Evolutionary conservation across 148 eudicot genomes (phyloP).

Genomic region (Nepenthes gracilis): DNA sequence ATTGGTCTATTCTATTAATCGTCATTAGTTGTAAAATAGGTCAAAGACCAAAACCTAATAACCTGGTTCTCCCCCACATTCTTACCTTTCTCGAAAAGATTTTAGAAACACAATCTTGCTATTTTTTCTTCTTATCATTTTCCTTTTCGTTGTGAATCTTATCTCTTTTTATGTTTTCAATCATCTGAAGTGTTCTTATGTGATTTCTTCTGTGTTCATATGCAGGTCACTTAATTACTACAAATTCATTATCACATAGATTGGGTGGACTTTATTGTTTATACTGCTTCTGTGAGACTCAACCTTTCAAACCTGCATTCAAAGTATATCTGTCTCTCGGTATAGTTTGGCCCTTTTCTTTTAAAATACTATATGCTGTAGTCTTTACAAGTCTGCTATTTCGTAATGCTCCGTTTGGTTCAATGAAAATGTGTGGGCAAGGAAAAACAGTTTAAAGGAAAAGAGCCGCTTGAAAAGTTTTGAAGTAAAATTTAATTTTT

Average conservation of each 20-base stretch:
- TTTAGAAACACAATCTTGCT: too few species aligned
- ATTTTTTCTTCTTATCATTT: not conserved
- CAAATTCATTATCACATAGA: conserved; percentile 38
- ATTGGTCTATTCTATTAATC: too few species aligned
- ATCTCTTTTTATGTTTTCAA: not conserved
- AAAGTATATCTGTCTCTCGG: conserved; percentile 67
- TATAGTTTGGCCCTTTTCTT: conserved; percentile 16
- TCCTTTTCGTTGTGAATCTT: not conserved
- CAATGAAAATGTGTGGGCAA: not conserved
- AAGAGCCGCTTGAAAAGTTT: too few species aligned
- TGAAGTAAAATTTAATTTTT: too few species aligned
- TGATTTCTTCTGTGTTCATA: conserved; percentile 1
- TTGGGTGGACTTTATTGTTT: conserved; percentile 73
- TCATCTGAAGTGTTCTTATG: not conserved
- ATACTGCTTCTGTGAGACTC: conserved; percentile 75
- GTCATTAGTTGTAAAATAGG: too few species aligned
- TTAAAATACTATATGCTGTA: conserved; percentile 2
- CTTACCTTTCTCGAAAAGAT: too few species aligned
- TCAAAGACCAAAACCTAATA: too few species aligned
- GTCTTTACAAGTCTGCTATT: not conserved
- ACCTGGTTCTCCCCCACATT: too few species aligned
- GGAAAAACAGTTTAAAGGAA: too few species aligned
- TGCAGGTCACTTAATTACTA: conserved; percentile 49
- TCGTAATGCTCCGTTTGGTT: not conserved
- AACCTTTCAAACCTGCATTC: conserved; percentile 76